Base-by-base conservation (phyloP, 306 rosid genomes). In the Castanea crenata region DNA sequence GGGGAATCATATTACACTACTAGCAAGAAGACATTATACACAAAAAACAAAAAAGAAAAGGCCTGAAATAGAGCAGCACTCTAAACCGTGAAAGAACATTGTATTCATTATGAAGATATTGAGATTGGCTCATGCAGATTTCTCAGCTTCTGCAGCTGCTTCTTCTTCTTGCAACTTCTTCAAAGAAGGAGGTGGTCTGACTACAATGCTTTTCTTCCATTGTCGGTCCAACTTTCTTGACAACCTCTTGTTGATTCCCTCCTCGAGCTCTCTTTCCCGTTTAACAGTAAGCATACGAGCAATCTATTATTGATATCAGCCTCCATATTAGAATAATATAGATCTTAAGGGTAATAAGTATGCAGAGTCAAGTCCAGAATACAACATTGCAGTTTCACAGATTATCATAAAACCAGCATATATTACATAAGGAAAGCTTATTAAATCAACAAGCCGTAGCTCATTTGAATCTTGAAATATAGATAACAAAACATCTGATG, bases 251-350 rank as follows among this genome's bases (percentile, higher is more conserved):
- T 78, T 82, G 11, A 93, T 90, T 58, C 99, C 99, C 76, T 90
- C 92, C 77, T 93, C 99, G 5, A 93, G 57, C 87, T 96, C 97
- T 86, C 98, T 89, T 89, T 96, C 99, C 14, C 97, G 88, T 87
- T 84, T 91, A 70, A 93, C 96, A 6, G 99, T 96, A 29, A 93
- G 97, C 96, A 96, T 76, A 44, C 99, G 96, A 82, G 99, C 94
- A 90, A 91, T 55, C 99, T 93, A 77, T 51, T 25, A 49, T 14
- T 56, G 23, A 77, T 58, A 68, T 55, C 75, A 83, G 38, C 46
- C 54, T 23, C 72, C 62, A 38, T 32, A 65, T 74, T 80, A 80
- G 74, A 41, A 64, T 3, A 32, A 16, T 64, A 32, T n/a, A 31
- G 44, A 64, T 15, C n/a, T 64, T 64, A 64, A 31, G n/a, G 52